Evolutionary conservation across 257 asterid genomes (phyloP).

Genomic region (Ophiorrhiza pumila): DNA sequence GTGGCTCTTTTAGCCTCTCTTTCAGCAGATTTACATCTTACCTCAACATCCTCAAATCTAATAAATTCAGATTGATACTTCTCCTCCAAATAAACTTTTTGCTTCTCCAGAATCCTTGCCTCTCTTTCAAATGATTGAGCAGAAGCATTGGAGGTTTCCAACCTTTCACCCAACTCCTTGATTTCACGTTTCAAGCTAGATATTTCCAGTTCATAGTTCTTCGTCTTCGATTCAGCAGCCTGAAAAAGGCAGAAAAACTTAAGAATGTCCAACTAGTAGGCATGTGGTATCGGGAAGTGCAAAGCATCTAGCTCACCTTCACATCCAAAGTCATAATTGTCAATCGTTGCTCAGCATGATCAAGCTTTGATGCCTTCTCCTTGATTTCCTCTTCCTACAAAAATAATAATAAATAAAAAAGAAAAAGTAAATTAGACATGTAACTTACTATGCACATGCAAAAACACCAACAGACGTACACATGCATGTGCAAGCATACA

Average conservation of each 20-base stretch:
- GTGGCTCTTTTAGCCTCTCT: slow-evolving; percentile 78
- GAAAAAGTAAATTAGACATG: slow-evolving; percentile 14
- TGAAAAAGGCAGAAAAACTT: slow-evolving; percentile 24
- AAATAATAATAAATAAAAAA: slow-evolving; percentile 15
- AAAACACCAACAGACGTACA: slow-evolving; percentile 12
- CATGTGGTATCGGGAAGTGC: neutral
- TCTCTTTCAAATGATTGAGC: slow-evolving; percentile 77
- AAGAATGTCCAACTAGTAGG: neutral
- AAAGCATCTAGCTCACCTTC: slow-evolving; percentile 51
- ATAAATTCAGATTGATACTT: slow-evolving; percentile 60
- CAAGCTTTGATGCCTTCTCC: slow-evolving; percentile 64
- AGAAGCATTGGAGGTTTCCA: slow-evolving; percentile 48
- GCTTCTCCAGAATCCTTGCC: slow-evolving; percentile 75
- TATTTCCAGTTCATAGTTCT: slow-evolving; percentile 64
- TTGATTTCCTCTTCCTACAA: slow-evolving; percentile 80
- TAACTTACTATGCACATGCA: neutral
- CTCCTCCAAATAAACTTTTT: slow-evolving; percentile 75
- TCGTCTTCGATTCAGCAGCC: slow-evolving; percentile 88
- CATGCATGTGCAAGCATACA: slow-evolving; percentile 2
- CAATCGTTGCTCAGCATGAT: slow-evolving; percentile 80
- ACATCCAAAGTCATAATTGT: slow-evolving; percentile 73
- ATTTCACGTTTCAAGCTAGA: slow-evolving; percentile 55
- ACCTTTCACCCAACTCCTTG: slow-evolving; percentile 56
- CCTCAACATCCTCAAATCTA: slow-evolving; percentile 74
- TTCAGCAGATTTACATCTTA: slow-evolving; percentile 83